Base-by-base conservation (phyloP, 2,329 filamentous ascomycete genomes). In the Botrytis medusae region DNA sequence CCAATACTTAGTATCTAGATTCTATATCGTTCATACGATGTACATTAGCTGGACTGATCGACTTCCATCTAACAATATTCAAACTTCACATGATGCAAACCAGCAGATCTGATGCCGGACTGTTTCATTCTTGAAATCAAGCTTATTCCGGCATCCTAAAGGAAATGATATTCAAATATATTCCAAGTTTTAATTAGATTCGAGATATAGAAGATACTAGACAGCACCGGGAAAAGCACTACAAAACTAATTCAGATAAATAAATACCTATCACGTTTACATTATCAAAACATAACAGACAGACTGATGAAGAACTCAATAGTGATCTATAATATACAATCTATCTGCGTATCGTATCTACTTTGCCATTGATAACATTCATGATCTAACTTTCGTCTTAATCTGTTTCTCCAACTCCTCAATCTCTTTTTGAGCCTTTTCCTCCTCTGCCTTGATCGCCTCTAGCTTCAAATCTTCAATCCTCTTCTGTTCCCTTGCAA, bases 401-500 rank as follows among this genome's bases (percentile, higher is more conserved):
- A 90, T 80, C 81, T 87, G 87, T 76, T 84, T 84, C 84, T 91
- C 89, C 78, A 90, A 87, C 80, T 87, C 88, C 60, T 84, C 87
- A 60, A 81, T 87, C 75, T 87, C 86, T 48, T 85, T 79, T 29
- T 84, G 82, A 81, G 85, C 86, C 79, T 82, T 82, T 81, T 89
- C 88, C 77, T 86, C 86, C 76, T 87, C 86, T 18, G 82, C 82
- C 83, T 82, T 86, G 86, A 78, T 83, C 76, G 77, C 83, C 73
- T 83, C 83, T 70, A 80, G 81, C 75, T 85, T 85, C 79, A 89
- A 89, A 65, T 86, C 86, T 73, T 86, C 86, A 82, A 92, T 92
- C 77, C 95, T 88, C 76, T 86, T 86, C 72, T 87, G 85, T 84
- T 98, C 95, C 61, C 91, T 86, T 81, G 90, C 88, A 18, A 97